phyloP scores from a whole-genome alignment of 2,329 filamentous ascomycete species.

The Sarocladium brachiariae region DNA sequence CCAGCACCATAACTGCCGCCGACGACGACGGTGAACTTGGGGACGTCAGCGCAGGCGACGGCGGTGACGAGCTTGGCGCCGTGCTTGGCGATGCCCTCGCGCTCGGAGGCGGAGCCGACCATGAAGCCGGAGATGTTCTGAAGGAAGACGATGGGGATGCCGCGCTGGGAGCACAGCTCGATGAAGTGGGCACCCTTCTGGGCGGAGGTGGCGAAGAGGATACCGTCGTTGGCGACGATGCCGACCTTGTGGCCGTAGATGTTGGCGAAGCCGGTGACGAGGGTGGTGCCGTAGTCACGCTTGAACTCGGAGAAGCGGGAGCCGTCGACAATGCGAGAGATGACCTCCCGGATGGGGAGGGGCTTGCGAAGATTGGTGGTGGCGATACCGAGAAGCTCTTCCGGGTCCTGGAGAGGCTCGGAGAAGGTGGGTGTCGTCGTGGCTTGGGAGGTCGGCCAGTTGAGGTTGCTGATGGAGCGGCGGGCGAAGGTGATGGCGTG shows the following conservation, averaged over 20 bases:
- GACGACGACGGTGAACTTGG: slow-evolving; percentile 96
- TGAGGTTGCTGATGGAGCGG: slow-evolving; percentile 79
- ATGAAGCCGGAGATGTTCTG: slow-evolving; percentile 99
- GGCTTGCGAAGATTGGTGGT: slow-evolving; percentile 83
- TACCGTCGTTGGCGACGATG: slow-evolving; percentile 93
- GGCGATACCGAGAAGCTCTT: slow-evolving; percentile 81
- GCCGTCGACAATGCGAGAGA: slow-evolving; percentile 86
- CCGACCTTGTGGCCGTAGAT: slow-evolving; percentile 89
- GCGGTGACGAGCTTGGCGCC: slow-evolving; percentile 95
- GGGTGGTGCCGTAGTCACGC: slow-evolving; percentile 76
- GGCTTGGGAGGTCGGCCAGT: slow-evolving; percentile 61
- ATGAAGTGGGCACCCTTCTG: slow-evolving; percentile 97
- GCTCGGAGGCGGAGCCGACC: slow-evolving; percentile 89
- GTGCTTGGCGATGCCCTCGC: slow-evolving; percentile 94
- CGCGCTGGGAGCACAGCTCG: slow-evolving; percentile 84
- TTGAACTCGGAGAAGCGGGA: slow-evolving; percentile 93
- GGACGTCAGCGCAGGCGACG: slow-evolving; percentile 87
- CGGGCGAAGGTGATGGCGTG: slow-evolving; percentile 83
- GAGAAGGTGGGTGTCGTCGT: slow-evolving; percentile 43
- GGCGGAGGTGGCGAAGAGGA: slow-evolving; percentile 81
- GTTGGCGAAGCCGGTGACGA: slow-evolving; percentile 84
- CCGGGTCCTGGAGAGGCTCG: slow-evolving; percentile 73
- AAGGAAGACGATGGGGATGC: slow-evolving; percentile 84
- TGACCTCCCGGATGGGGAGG: slow-evolving; percentile 81
- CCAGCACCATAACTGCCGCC: slow-evolving; percentile 88